These are phyloP conservation scores for Triangularia setosa DNA, from an alignment of 2,329 filamentous ascomycete species.

Conservation along the genomic window DNA sequence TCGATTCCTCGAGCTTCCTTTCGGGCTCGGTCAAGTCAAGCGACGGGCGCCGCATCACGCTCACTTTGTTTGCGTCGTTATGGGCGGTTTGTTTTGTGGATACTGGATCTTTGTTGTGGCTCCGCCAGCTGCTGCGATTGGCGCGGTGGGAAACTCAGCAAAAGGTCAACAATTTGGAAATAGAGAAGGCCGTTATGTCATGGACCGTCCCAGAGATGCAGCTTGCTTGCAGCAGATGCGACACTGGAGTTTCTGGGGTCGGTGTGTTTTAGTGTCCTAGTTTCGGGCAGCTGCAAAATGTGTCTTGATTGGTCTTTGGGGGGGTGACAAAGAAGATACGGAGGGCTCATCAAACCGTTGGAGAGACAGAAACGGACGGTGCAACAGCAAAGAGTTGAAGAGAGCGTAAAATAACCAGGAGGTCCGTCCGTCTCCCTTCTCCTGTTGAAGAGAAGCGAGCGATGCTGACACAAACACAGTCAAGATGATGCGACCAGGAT, in stretches of 20 bases:
- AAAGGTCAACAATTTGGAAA: not conserved
- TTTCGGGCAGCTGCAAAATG: too few species aligned
- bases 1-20: conserved; percentile 31
- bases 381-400: not conserved
- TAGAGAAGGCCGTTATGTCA: conserved; percentile 8
- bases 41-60: conserved; percentile 31
- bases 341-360: not conserved
- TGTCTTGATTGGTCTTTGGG: not conserved
- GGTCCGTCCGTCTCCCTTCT: not conserved
- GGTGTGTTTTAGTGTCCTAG: not conserved
- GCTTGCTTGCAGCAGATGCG: not conserved
- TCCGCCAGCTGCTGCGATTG: not conserved
- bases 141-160: not conserved
- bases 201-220: not conserved
- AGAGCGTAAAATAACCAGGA: not conserved
- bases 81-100: not conserved
- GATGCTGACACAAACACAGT: conserved; percentile 22
- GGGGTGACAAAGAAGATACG: not conserved
- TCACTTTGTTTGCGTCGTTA: conserved; percentile 4
- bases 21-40: conserved; percentile 30
- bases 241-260: not conserved
- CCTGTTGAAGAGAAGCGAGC: conserved; percentile 4
- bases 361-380: not conserved
- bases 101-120: not conserved
- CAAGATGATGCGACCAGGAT: conserved; percentile 20